Base-by-base conservation (phyloP, 2,329 filamentous ascomycete genomes). In the Cladosporium sp. region DNA sequence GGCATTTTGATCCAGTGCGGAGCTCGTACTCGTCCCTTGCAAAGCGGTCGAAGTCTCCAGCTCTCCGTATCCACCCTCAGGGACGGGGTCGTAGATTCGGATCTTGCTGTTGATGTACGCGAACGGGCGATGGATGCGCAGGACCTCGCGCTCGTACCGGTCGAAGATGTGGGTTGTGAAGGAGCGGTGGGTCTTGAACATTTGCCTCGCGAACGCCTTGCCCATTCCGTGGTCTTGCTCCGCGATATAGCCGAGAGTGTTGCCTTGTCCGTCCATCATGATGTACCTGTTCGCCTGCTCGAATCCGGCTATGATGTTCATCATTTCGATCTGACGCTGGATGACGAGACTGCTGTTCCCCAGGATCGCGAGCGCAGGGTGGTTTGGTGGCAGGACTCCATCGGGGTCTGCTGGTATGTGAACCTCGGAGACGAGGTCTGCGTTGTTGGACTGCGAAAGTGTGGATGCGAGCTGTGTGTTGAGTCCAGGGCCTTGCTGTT, bases 111-210 rank as follows among this genome's bases (percentile, higher is more conserved):
- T 83, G 59, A 85, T 82, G 74, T 76, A 85, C 22, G 79, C 77
- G 58, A 85, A 85, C 0, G 82, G 82, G 13, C 82, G 71, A 57
- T 84, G 77, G 56, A 85, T 84, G 65, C 77, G 67, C 45, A 85
- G 64, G 7, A 85, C 76, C 63, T 85, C 82, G 56, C 74, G 76
- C 59, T 81, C 77, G 36, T 81, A 68, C 47, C 70, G 70, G 58
- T 85, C 82, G 64, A 85, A 85, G 2, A 85, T 80, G 64, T 84
- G 80, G 4, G 81, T 81, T 12, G 80, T 83, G 55, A 85, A 85
- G 53, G 79, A 78, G 37, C 82, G 70, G 62, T 85, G 82, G 2
- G 82, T 85, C 54, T 72, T 74, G 56, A 82, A 78, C 72, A 78
- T 77, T 61, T 85, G 82, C 49, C 82, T 71, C 13, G 74, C 73